Conservation (phyloP, 805 yeast genomes). For the Yamadazyma scolyti region DNA sequence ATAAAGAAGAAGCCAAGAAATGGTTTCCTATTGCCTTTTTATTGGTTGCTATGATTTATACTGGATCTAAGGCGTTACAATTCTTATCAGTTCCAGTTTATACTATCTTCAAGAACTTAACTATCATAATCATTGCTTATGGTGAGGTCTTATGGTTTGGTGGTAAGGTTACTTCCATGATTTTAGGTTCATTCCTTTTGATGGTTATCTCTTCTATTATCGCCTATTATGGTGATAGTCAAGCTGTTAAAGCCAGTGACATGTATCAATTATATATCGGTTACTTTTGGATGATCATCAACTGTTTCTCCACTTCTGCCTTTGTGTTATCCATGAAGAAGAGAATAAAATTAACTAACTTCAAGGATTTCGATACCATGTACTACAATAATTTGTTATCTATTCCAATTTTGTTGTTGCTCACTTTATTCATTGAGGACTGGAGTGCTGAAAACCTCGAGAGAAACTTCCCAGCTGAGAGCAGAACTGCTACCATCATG, state of each 20-base stretch:
- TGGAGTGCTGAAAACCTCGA: constrained; percentile 83
- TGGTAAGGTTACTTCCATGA: constrained; percentile 85
- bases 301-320: constrained; percentile 91
- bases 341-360: constrained; percentile 94
- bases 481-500: constrained; percentile 63
- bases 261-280: constrained; percentile 59
- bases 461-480: constrained; percentile 72
- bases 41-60: constrained; percentile 91
- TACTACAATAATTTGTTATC: constrained; percentile 94
- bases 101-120: constrained; percentile 96
- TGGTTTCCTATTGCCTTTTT: constrained; percentile 93
- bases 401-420: constrained; percentile 77
- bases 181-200: constrained; percentile 79
- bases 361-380: constrained; percentile 97
- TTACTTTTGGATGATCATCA: constrained; percentile 94
- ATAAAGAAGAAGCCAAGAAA: constrained; percentile 84
- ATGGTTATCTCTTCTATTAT: constrained; percentile 96
- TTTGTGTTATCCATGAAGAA: constrained; percentile 95
- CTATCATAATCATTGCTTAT: constrained; percentile 94
- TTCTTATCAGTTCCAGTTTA: constrained; percentile 90
- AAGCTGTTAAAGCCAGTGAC: constrained; percentile 34
- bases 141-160: constrained; percentile 98
- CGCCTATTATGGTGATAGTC: constrained; percentile 84
- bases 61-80: constrained; percentile 92
- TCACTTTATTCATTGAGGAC: constrained; percentile 81